These are phyloP conservation scores for Pestalotiopsis sp. DNA, from an alignment of 2,329 filamentous ascomycete genomes.

Conservation along the genomic window DNA sequence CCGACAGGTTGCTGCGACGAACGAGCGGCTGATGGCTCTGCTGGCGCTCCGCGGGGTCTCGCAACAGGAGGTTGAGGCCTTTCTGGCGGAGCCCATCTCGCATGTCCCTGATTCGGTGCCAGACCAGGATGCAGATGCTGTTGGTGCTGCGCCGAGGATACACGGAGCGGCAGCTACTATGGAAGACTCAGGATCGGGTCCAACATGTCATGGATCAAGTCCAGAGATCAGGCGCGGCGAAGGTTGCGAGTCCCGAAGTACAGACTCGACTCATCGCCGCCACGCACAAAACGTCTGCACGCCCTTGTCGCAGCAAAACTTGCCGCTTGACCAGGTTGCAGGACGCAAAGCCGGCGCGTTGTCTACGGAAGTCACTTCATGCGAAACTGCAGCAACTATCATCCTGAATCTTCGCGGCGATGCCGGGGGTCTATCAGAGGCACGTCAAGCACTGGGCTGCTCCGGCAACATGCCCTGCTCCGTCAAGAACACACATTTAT, in stretches of 20 bases:
- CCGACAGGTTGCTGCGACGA: constrained; percentile 50
- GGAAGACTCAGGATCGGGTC: background rate
- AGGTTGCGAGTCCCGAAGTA: background rate
- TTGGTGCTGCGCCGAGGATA: background rate
- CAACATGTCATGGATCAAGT: background rate
- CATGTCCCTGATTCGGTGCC: background rate
- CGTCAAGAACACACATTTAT: constrained; percentile 32
- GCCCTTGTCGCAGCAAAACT: background rate
- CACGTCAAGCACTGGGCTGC: constrained; percentile 25
- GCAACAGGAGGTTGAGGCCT: constrained; percentile 41
- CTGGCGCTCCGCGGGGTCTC: constrained; percentile 42
- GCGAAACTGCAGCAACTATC: constrained; percentile 30
- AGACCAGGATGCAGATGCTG: background rate
- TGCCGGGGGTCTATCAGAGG: constrained; percentile 20
- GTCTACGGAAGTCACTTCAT: constrained; percentile 23
- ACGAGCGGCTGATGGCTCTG: constrained; percentile 45
- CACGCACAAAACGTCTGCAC: background rate
- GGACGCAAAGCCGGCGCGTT: too few relatives aligned
- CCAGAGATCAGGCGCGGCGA: background rate
- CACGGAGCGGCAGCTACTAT: background rate
- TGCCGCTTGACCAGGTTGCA: too few relatives aligned
- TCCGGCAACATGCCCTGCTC: constrained; percentile 24
- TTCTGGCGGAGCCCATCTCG: constrained; percentile 23
- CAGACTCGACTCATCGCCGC: too few relatives aligned
- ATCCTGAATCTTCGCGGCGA: constrained; percentile 28